Base-by-base conservation (phyloP, 768 basidiomycete genomes). In the Omphalotus guepiniiformis region DNA sequence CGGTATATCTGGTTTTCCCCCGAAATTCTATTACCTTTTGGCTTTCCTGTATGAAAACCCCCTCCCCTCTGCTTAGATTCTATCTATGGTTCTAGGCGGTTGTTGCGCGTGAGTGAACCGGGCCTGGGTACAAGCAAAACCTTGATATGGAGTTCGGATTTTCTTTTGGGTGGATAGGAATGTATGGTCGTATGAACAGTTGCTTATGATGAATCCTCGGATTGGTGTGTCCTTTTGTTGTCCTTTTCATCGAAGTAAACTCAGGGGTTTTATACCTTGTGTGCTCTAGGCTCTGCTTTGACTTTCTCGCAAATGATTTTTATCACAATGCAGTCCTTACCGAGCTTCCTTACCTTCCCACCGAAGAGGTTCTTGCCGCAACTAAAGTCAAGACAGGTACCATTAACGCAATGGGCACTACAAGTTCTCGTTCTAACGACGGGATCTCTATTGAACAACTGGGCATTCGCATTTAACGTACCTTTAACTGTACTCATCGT, bases 251-350 rank as follows among this genome's bases (percentile, higher is more conserved):
- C 35, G 12, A 7, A 16, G 21, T 26, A 25, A 7, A 30, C 36
- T 47, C 21, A 27, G 34, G 13, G 26, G 4, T 16, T 12, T 21
- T 40, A 4, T 25, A 43, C 42, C 12, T 15, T 13, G 7, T 11
- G n/a, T 32, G 5, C 21, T 29, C 8, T 53, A 88, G 88, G 88
- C 18, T 84, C 88, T 8, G 84, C 88, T 26, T 75, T 93, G 37
- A 92, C 90, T 3, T 88, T 92, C 66, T 80, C 80, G 11, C 91
- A 93, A 64, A 87, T 90, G 78, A 56, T 82, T 28, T 92, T 89
- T 65, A 84, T 92, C 44, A 75, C 87, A 5, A 26, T 75, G 8
- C 83, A 83, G 46, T 79, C 79, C 8, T 64, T 90, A 6, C 83
- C 87, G 1, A 71, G 75, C 0, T 88, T 87, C 57, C 49, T 91